These are phyloP conservation scores for Podospora pseudopauciseta DNA, from an alignment of 495 filamentous ascomycete genomes.

Conservation along the genomic window DNA sequence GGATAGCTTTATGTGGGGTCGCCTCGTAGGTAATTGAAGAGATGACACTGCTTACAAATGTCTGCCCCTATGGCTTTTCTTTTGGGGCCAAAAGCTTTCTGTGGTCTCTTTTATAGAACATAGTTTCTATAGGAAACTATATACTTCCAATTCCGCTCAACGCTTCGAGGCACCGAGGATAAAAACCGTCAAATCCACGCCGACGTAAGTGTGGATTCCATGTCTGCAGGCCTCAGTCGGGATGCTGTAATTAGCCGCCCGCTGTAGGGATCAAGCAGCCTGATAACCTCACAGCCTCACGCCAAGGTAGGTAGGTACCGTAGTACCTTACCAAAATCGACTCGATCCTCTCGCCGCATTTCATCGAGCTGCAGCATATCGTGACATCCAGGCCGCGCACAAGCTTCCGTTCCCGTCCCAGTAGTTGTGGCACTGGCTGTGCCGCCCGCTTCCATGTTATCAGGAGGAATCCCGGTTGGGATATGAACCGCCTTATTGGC, in stretches of 20 bases:
- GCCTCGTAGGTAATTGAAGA: not conserved
- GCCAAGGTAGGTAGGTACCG: not conserved
- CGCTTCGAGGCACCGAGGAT: too few relatives aligned
- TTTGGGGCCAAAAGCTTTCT: not conserved
- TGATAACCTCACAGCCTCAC: not conserved
- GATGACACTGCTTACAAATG: too few relatives aligned
- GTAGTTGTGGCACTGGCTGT: not conserved
- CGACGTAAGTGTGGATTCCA: not conserved
- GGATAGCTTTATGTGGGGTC: not conserved
- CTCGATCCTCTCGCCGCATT: not conserved
- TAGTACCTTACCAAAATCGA: not conserved
- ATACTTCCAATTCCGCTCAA: too few relatives aligned
- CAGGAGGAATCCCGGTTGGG: not conserved
- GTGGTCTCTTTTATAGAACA: not conserved
- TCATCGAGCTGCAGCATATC: not conserved
- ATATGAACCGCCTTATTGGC: not conserved
- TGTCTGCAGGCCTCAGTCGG: not conserved
- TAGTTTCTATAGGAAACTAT: not conserved
- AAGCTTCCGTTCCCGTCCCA: not conserved
- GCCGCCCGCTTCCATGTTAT: not conserved
- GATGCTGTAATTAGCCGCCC: not conserved
- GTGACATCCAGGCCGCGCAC: not conserved
- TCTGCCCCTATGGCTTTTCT: not conserved
- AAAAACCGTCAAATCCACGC: not conserved
- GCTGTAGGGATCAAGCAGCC: not conserved